Base-by-base conservation (phyloP, 495 filamentous ascomycete genomes). In the Mycothermus thermophilus region DNA sequence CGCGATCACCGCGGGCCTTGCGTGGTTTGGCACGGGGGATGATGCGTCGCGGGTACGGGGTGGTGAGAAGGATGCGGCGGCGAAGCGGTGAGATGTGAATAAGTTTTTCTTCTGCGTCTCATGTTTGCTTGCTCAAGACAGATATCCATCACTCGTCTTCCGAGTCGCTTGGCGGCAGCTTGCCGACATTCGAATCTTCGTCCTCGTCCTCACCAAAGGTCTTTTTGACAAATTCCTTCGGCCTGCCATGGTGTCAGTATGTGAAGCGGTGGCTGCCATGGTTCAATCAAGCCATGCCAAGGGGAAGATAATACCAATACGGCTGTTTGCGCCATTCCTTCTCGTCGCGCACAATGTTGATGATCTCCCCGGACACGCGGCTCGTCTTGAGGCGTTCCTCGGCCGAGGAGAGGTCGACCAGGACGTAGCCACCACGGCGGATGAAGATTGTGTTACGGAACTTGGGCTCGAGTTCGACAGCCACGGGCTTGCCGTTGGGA, bases 381-480 rank as follows among this genome's bases (percentile, higher is more conserved):
- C 84, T 88, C 18, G 75, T 72, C 32, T 78, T 66, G n/a, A 67
- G 70, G 17, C 73, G 73, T 23, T 80, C 67, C 18, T 78, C 67
- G 8, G 72, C 64, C 2, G 54, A 53, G 20, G 67, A 64, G 19
- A 75, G 74, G 40, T 95, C 82, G 14, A 95, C 67, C 12, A 95
- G 55, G 15, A 95, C 83, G 55, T 79, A 95, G 0, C 84, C 83
- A 7, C 83, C 80, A 3, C 82, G 76, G 44, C 77, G 81, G 50
- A 95, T 77, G 81, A 85, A 94, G 41, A 95, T 80, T 10, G 82
- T 83, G 32, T 80, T 85, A 31, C 86, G 83, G 50, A 96, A 95
- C 7, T 77, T 70, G 0, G 80, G 54, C 3, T 76, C 74, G 28
- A 96, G 67, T 62, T 94, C 87, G 15, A 81, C 79, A 4, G 93